phyloP scores from a whole-genome alignment of 345 rosid genomes.

The Bruguiera sexangula region DNA sequence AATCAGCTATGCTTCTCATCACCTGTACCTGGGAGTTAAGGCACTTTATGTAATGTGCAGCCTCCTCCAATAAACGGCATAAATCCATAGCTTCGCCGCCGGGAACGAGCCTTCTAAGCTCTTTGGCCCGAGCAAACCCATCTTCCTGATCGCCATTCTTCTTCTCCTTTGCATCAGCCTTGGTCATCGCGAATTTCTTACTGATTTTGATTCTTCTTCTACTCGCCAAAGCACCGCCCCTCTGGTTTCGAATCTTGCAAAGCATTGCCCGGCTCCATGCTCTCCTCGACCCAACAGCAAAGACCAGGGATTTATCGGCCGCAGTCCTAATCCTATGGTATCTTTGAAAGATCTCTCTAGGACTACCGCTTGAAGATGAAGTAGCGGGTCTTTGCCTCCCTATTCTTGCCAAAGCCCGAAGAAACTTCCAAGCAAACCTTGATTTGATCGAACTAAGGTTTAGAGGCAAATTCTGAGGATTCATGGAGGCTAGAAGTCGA shows the following conservation, averaged over 20 bases:
- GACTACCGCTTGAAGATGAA: not conserved
- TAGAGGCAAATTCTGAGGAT: not conserved
- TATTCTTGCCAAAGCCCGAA: slow-evolving; percentile 21
- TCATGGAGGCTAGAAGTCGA: slow-evolving; percentile 1
- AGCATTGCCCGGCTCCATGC: slow-evolving; percentile 42
- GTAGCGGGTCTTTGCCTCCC: not conserved
- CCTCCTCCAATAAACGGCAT: slow-evolving; percentile 35
- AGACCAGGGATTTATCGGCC: slow-evolving; percentile 36
- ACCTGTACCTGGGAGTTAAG: slow-evolving; percentile 37
- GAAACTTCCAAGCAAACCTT: slow-evolving; percentile 30
- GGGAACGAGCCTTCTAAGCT: slow-evolving; percentile 35
- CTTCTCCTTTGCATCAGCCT: not conserved
- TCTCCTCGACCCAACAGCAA: slow-evolving; percentile 28
- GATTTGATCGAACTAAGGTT: not conserved
- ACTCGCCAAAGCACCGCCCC: not conserved
- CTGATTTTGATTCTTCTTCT: slow-evolving; percentile 3
- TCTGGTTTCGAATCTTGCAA: slow-evolving; percentile 17
- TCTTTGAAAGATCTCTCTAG: slow-evolving; percentile 1
- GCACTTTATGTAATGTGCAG: slow-evolving; percentile 37
- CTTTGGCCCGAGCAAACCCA: not conserved
- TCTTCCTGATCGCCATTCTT: not conserved
- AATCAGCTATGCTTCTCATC: slow-evolving; percentile 36
- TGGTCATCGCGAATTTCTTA: not conserved
- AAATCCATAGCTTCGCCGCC: slow-evolving; percentile 36
- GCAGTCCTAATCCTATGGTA: slow-evolving; percentile 27